Base-by-base conservation (phyloP, 2,329 filamentous ascomycete genomes). In the Phoma herbarum region DNA sequence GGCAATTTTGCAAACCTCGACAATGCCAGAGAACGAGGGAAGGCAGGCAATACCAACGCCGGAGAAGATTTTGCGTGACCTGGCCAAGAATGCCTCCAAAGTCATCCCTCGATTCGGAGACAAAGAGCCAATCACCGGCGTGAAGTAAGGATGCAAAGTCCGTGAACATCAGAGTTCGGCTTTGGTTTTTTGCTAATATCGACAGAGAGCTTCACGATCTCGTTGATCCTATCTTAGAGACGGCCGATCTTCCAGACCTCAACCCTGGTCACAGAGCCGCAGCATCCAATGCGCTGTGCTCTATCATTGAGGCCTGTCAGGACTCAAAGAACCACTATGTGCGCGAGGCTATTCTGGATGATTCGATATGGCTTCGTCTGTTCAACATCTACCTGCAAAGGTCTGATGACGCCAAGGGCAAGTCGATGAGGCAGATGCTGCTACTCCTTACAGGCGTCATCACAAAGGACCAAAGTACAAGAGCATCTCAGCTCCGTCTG, bases 361-460 rank as follows among this genome's bases (percentile, higher is more conserved):
- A 77, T 11, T 60, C 68, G 5, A 69, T 79, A 50, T 82, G 80
- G 79, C 53, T 64, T 10, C 70, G 72, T 9, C 56, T 74, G 16
- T 76, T 82, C 55, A 64, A 73, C 10, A 73, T 81, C 5, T 81
- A 79, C 52, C 73, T 83, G 6, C 70, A 76, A 22, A 75, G 78
- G 52, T 79, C 75, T 14, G 76, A 80, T 35, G 73, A 73, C 60
- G 77, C 80, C 16, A 79, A 81, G 53, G 77, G 79, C 4, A 83
- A 83, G 61, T 81, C 81, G 1, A 77, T 80, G 61, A 76, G 79
- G 51, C 80, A 82, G 58, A 68, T 83, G n/a, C 69, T 83, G 14
- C 52, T 74, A 14, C 75, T 77, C 12, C 67, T 83, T 11, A 77
- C 77, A 8, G 67, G 66, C 43, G 69, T 77, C 9, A 60, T 83